Evolutionary conservation across 1,139 yeast genomes (phyloP).

Genomic region (Pichia sp.): DNA sequence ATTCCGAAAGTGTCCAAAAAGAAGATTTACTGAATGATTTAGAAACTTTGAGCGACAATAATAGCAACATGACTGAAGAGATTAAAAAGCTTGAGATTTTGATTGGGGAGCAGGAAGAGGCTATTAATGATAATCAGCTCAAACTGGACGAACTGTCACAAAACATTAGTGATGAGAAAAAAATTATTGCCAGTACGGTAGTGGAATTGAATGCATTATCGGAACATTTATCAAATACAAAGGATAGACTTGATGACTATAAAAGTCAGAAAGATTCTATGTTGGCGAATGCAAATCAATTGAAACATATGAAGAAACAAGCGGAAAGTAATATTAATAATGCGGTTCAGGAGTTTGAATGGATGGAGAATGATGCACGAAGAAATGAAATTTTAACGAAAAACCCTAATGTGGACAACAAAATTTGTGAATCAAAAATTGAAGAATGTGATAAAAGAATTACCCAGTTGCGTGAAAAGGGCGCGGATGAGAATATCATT

Average conservation of each 20-base stretch:
- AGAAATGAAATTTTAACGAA: constrained; percentile 37
- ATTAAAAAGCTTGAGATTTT: not conserved
- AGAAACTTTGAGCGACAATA: constrained; percentile 42
- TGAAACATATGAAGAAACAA: constrained; percentile 3
- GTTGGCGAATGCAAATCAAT: not conserved
- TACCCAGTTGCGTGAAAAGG: constrained; percentile 67
- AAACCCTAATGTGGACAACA: constrained; percentile 55
- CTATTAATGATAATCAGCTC: constrained; percentile 24
- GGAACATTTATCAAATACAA: constrained; percentile 42
- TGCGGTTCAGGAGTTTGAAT: constrained; percentile 3
- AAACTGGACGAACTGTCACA: constrained; percentile 32
- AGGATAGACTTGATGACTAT: constrained; percentile 36
- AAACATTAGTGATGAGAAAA: constrained; percentile 53
- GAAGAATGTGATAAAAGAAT: constrained; percentile 52
- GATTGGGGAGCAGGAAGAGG: not conserved
- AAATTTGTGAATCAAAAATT: constrained; percentile 53
- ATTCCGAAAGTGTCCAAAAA: constrained; percentile 57
- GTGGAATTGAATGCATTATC: constrained; percentile 71
- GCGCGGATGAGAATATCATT: constrained; percentile 82
- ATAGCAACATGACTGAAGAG: constrained; percentile 37
- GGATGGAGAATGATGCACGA: constrained; percentile 7
- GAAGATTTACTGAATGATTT: constrained; percentile 65
- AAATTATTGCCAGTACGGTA: constrained; percentile 58
- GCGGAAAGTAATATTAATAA: constrained; percentile 3
- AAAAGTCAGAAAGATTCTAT: constrained; percentile 4